Percentiles rank a stretch among this genome's conserved stretches.
phyloP scores from a whole-genome alignment of 345 rosid species.

The Eucalyptus virginea region DNA sequence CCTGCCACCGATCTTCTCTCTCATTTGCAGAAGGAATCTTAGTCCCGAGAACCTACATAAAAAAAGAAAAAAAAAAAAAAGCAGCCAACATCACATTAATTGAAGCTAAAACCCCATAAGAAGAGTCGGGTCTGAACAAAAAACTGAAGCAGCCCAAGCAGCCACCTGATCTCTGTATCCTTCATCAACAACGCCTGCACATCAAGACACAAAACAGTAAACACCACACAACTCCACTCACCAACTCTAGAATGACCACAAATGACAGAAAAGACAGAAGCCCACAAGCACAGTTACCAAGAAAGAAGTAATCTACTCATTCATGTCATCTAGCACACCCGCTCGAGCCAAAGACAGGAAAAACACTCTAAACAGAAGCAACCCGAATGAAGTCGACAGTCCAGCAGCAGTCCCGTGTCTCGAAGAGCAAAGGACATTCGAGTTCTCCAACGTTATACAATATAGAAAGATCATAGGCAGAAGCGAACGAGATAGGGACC shows the following conservation, averaged over 20 bases:
- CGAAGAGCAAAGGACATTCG: neutral
- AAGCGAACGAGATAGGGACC: slow-evolving; percentile 7
- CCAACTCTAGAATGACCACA: neutral
- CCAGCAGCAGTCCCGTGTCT: neutral
- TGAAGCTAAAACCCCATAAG: neutral
- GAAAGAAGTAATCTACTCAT: neutral
- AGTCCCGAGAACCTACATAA: slow-evolving; percentile 19
- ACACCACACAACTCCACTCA: neutral
- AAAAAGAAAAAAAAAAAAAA: neutral
- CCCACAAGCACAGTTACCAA: neutral
- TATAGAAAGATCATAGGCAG: neutral
- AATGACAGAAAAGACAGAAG: neutral
- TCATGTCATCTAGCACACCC: neutral
- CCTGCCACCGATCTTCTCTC: slow-evolving; percentile 35
- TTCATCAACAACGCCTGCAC: slow-evolving; percentile 42
- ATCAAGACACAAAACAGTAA: neutral
- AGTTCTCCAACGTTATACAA: neutral
- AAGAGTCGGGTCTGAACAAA: neutral
- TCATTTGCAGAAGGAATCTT: slow-evolving; percentile 30
- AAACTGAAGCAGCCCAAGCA: neutral
- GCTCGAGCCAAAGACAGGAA: neutral
- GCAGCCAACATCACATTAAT: neutral
- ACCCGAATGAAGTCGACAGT: neutral
- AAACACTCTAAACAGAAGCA: neutral
- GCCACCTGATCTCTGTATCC: slow-evolving; percentile 45